Evolutionary conservation across 305 asterid genomes (phyloP), one percentile per base, ranked within the genome.

Genomic region (Solanum hybrid): DNA sequence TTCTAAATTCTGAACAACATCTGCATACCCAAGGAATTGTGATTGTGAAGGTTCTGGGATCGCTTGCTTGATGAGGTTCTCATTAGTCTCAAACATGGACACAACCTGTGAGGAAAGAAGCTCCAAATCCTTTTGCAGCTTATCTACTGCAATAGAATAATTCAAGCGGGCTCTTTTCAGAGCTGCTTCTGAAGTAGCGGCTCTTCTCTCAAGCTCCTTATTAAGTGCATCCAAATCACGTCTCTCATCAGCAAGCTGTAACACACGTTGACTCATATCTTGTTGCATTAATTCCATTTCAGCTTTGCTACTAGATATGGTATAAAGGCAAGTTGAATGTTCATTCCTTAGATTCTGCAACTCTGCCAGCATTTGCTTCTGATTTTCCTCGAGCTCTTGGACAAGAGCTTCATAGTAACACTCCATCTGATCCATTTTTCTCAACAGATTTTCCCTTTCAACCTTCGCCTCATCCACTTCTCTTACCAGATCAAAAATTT

Each of bases 351-450:
- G 92, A 92, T 85, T 95, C 93, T 96, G 99, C 94, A 97, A 90
- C 93, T 98, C 99, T 72, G 92, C 96, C 87, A 96, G 89, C 94
- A 96, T 90, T 89, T 93, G 98, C 94, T 97, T 96, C 95, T 98
- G 99, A 94, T 93, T 97, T 92, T 95, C 99, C 92, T 98, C 99
- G 24, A 98, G 96, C 91, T 96, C 99, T 65, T 94, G 99, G 89
- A 97, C 90, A 51, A 98, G 98, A 84, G 98, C 96, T 93, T 98
- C 99, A 12, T 98, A 97, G 89, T 98, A 98, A 78, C 95, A 94
- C 91, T 98, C 99, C 99, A 98, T 98, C 93, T 98, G 98, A 91
- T 93, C 91, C 99, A 95, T 96, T 94, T 98, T 98, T 89, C 94
- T 92, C 34, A 90, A 87, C 86, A 96, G 95, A 87, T 89, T 93